Evolutionary conservation across 805 yeast species (phyloP).

Genomic region (Torulaspora franciscae): DNA sequence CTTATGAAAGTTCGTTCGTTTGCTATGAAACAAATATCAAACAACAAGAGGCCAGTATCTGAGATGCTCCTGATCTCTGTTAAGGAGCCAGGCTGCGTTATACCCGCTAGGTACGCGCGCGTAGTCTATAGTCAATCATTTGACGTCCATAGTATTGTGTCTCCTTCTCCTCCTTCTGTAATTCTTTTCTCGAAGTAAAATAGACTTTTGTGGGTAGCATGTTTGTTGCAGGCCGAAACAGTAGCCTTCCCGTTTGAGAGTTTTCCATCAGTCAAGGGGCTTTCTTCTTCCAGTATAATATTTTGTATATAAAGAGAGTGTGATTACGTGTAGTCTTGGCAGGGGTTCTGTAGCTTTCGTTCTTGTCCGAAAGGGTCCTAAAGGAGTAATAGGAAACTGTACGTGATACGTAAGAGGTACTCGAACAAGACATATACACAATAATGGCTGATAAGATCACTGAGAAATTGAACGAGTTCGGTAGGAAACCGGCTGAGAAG

Average conservation of each 20-base stretch:
- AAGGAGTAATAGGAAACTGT: background rate
- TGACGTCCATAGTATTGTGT: too few species aligned
- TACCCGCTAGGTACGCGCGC: too few species aligned
- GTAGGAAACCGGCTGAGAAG: constrained; percentile 11
- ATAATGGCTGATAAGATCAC: constrained; percentile 16
- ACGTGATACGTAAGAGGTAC: too few species aligned
- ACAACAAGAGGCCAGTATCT: too few species aligned
- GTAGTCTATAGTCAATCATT: too few species aligned
- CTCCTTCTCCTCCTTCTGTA: too few species aligned
- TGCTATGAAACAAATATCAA: too few species aligned
- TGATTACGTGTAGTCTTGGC: background rate
- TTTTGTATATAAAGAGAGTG: background rate
- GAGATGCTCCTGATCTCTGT: too few species aligned
- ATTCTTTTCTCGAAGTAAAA: too few species aligned
- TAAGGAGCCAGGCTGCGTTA: too few species aligned
- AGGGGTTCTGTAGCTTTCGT: background rate
- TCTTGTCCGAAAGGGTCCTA: background rate
- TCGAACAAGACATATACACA: background rate
- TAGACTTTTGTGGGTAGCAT: too few species aligned
- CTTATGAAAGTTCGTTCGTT: background rate
- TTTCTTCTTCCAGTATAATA: background rate
- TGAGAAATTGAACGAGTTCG: constrained; percentile 14
- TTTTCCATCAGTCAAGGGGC: background rate
- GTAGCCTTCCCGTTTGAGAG: background rate
- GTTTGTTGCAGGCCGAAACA: background rate